phyloP scores from a whole-genome alignment of 2,329 filamentous ascomycete species.

The Grosmannia huntii region DNA sequence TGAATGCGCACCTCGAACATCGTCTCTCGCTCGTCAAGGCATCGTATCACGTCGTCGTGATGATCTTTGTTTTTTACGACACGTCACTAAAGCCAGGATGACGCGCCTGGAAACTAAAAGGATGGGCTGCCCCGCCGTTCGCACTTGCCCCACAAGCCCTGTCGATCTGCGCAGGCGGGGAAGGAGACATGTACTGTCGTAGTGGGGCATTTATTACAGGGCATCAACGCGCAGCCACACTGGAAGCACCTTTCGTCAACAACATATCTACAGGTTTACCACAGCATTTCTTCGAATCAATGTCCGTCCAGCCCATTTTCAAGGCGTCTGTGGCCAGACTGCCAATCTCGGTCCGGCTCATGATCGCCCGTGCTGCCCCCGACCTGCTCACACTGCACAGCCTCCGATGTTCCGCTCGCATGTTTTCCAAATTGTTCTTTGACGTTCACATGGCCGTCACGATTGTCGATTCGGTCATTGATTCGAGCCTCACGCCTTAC shows the following conservation, averaged over 20 bases:
- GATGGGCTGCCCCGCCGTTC: no score
- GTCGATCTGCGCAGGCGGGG: no score
- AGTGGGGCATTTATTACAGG: no score
- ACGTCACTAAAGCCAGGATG: no score
- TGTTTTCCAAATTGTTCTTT: neutral
- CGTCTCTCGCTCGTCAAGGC: neutral
- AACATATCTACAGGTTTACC: no score
- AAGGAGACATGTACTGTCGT: no score
- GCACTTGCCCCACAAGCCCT: no score
- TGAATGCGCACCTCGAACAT: slow-evolving; percentile 85
- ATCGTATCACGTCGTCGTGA: neutral
- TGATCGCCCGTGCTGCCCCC: neutral
- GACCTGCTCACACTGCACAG: neutral
- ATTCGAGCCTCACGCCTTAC: neutral
- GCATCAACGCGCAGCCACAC: no score
- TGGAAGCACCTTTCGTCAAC: no score
- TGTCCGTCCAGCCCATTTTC: neutral
- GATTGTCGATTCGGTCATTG: neutral
- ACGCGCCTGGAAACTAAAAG: no score
- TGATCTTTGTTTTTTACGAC: no score
- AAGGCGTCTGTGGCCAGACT: neutral
- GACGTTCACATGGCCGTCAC: neutral
- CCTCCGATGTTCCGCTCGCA: neutral
- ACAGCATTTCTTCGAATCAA: no score
- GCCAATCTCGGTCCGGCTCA: neutral